Evolutionary conservation across 768 basidiomycete genomes (phyloP).

Genomic region (Megacollybia marginata): DNA sequence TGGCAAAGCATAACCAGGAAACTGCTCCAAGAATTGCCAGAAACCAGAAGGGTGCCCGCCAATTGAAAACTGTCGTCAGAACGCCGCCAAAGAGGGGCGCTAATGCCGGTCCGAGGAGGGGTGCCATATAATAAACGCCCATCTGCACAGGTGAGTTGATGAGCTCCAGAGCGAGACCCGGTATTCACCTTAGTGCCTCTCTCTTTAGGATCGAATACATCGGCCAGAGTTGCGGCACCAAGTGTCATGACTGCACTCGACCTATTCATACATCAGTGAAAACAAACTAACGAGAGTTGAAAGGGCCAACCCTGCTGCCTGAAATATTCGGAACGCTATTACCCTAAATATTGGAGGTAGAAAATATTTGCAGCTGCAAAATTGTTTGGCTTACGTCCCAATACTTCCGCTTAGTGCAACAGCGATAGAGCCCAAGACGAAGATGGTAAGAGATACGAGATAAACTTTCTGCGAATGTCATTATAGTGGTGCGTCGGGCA

Average conservation of each 20-base stretch:
- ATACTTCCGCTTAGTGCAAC: constrained; percentile 51
- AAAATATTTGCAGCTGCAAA: neutral
- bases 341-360: constrained; percentile 23
- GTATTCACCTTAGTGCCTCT: constrained; percentile 51
- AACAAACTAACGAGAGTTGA: constrained; percentile 1
- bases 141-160: constrained; percentile 28
- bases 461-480: constrained; percentile 40
- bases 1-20: constrained; percentile 47
- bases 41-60: constrained; percentile 85
- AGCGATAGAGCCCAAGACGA: constrained; percentile 46
- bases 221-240: constrained; percentile 72
- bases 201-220: constrained; percentile 69
- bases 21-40: constrained; percentile 54
- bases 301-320: constrained; percentile 50
- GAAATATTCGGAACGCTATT: constrained; percentile 63
- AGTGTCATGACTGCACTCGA: constrained; percentile 63
- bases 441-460: constrained; percentile 41
- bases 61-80: constrained; percentile 58
- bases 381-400: constrained; percentile 25
- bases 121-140: constrained; percentile 76
- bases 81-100: constrained; percentile 69
- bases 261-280: constrained; percentile 19
- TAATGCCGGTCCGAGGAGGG: constrained; percentile 66
- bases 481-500: neutral
- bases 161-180: neutral